Conservation (phyloP, 78 protist species). For the Guillardia theta region DNA sequence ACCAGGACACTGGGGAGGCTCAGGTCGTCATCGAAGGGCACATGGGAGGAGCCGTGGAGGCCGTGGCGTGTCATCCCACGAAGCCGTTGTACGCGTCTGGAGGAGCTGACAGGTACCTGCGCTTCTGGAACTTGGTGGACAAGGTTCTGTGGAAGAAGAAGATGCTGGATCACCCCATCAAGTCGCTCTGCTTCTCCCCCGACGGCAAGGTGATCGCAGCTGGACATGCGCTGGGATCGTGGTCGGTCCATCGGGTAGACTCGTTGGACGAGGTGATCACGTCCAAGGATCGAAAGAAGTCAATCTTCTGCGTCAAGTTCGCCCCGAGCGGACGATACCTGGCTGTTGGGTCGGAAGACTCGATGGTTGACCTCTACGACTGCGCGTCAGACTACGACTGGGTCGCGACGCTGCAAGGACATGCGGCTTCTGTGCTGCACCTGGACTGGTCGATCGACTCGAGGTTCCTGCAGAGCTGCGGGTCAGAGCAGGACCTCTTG, state of each 20-base stretch:
- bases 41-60: background rate
- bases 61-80: background rate
- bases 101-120: background rate
- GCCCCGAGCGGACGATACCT: background rate
- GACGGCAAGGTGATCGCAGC: background rate
- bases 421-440: background rate
- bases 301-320: background rate
- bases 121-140: background rate
- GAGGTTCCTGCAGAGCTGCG: too few species aligned
- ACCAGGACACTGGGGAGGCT: background rate
- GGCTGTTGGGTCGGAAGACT: background rate
- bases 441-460: too few species aligned
- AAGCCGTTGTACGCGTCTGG: background rate
- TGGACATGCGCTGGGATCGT: background rate
- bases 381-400: constrained; percentile 7
- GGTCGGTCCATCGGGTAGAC: background rate
- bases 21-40: background rate
- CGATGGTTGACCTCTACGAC: background rate
- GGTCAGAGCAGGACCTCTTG: background rate
- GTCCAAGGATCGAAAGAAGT: constrained; percentile 5
- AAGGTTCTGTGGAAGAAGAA: background rate
- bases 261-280: background rate
- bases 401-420: background rate
- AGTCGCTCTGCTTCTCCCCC: background rate
- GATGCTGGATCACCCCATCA: background rate